Percentiles rank a stretch among this genome's conserved stretches.
phyloP scores from a whole-genome alignment of 768 basidiomycete species.

The Lentinula boryana region DNA sequence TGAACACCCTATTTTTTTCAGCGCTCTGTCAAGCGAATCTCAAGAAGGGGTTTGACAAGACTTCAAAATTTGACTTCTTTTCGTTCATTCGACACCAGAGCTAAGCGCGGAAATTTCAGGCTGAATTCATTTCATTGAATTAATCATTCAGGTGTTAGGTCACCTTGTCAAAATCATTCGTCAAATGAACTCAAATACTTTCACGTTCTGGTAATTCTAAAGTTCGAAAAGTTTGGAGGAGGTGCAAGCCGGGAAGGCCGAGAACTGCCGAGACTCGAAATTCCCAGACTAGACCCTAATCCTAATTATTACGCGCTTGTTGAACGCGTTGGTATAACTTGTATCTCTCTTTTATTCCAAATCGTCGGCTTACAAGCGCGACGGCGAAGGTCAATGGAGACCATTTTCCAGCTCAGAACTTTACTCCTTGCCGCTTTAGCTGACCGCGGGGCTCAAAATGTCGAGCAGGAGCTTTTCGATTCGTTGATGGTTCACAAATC shows the following conservation, averaged over 20 bases:
- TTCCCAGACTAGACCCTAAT: neutral
- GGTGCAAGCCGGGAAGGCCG: too few species aligned
- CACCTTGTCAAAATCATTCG: too few species aligned
- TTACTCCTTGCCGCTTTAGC: conserved; percentile 43
- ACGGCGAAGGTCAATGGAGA: conserved; percentile 41
- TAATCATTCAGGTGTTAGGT: too few species aligned
- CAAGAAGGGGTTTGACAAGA: neutral
- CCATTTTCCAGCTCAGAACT: conserved; percentile 51
- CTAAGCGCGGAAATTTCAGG: too few species aligned
- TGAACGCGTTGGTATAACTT: neutral
- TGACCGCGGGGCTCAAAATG: conserved; percentile 36
- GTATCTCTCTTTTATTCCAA: neutral
- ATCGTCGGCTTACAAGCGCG: neutral
- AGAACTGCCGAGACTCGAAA: too few species aligned
- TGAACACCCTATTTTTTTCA: neutral
- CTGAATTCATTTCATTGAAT: too few species aligned
- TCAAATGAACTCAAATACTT: too few species aligned
- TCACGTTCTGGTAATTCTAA: too few species aligned
- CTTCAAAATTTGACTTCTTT: neutral
- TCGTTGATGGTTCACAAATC: conserved; percentile 63
- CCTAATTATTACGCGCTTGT: neutral
- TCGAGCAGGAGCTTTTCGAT: conserved; percentile 73
- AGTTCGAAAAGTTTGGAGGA: too few species aligned
- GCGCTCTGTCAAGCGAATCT: neutral
- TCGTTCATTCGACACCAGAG: neutral